Evolutionary conservation across 73 alveolate genomes (phyloP).

Genomic region (Paramecium primaurelia): DNA sequence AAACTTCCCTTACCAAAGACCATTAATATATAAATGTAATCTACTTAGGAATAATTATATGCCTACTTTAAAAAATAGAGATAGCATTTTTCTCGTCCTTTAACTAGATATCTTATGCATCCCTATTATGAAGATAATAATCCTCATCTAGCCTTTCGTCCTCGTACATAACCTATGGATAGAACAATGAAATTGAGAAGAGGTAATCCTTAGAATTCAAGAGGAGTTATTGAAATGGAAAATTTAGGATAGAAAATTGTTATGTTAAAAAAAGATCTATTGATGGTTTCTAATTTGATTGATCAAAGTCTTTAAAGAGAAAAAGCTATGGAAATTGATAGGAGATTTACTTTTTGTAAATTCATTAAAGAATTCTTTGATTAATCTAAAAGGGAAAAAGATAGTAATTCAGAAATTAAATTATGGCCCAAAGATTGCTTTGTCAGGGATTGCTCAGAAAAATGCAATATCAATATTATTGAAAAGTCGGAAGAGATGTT

Average conservation of each 20-base stretch:
- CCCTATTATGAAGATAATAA: constrained; percentile 34
- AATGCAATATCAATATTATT: background rate
- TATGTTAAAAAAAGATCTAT: background rate
- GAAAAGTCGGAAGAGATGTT: background rate
- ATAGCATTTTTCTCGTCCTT: constrained; percentile 6
- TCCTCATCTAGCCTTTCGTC: constrained; percentile 29
- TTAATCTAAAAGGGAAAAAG: background rate
- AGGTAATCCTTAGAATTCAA: background rate
- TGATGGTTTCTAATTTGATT: background rate
- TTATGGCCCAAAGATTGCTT: constrained; percentile 30
- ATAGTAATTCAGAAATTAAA: background rate
- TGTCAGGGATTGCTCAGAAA: background rate
- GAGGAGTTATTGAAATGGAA: constrained; percentile 34
- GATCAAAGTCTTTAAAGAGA: constrained; percentile 16
- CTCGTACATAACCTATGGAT: background rate
- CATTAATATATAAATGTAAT: background rate
- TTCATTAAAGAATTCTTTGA: background rate
- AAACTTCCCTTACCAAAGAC: background rate
- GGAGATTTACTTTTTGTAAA: constrained; percentile 5
- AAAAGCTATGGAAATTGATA: constrained; percentile 23
- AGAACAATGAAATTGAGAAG: constrained; percentile 9
- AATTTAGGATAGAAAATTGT: background rate
- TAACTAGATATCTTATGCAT: background rate
- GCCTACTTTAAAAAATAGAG: background rate
- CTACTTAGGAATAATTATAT: background rate